Conservation (phyloP, 2,329 filamentous ascomycete species). For the Ustulina deusta region DNA sequence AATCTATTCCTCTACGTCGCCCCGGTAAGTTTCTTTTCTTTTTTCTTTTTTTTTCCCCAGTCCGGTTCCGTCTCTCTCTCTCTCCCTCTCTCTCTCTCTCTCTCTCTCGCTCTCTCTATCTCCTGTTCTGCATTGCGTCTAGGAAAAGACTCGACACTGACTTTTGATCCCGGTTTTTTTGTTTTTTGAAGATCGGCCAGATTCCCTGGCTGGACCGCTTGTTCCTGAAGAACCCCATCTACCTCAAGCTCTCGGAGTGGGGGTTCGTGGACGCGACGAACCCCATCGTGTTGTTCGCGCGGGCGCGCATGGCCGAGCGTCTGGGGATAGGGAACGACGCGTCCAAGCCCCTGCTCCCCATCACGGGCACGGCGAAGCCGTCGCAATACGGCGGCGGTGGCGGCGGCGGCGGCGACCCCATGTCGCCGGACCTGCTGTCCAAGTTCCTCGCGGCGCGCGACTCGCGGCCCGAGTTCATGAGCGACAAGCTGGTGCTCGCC, state of each 20-base stretch:
- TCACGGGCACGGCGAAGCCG: slow-evolving; percentile 50
- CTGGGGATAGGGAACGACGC: slow-evolving; percentile 52
- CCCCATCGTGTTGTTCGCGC: slow-evolving; percentile 78
- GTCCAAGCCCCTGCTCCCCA: slow-evolving; percentile 55
- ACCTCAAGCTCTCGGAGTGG: slow-evolving; percentile 74
- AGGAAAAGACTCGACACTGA: background rate
- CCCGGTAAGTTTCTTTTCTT: slow-evolving; percentile 62
- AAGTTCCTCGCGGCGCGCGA: slow-evolving; percentile 78
- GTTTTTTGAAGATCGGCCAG: slow-evolving; percentile 80
- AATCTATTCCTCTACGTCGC: slow-evolving; percentile 78
- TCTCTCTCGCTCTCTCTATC: background rate
- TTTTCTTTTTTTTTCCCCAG: background rate
- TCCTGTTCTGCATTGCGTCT: background rate
- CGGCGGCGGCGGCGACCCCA: slow-evolving; percentile 52
- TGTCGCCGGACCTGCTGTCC: slow-evolving; percentile 71
- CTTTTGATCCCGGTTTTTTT: background rate
- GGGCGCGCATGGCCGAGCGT: slow-evolving; percentile 74
- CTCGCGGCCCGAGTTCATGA: slow-evolving; percentile 78
- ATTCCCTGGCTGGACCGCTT: slow-evolving; percentile 77
- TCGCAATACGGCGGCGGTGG: background rate
- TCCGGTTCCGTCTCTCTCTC: background rate
- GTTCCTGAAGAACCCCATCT: slow-evolving; percentile 80
- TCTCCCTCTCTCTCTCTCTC: background rate
- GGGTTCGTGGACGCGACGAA: slow-evolving; percentile 77
- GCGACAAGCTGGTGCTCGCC: slow-evolving; percentile 74